Evolutionary conservation across 768 basidiomycete species (phyloP).

Genomic region (Tricholoma sp.): DNA sequence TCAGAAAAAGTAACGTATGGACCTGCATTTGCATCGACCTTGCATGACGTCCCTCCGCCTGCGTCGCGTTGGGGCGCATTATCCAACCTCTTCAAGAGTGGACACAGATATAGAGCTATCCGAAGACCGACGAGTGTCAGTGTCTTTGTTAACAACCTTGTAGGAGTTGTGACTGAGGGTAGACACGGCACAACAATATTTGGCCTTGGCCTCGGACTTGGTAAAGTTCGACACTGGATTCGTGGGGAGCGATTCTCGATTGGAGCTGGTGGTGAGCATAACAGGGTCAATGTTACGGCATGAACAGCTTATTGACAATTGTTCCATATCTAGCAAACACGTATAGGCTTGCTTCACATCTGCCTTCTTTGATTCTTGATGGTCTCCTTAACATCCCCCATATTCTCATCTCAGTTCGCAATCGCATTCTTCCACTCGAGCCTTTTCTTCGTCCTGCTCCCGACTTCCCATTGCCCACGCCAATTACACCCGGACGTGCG

Average conservation of each 20-base stretch:
- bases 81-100: constrained; percentile 30
- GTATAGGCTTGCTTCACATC: constrained; percentile 63
- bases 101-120: constrained; percentile 33
- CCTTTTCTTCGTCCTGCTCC: constrained; percentile 27
- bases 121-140: constrained; percentile 54
- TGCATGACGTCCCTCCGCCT: constrained; percentile 25
- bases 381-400: constrained; percentile 62
- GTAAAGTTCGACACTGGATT: constrained; percentile 49
- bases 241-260: constrained; percentile 66
- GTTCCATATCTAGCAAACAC: constrained; percentile 48
- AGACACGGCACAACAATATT: constrained; percentile 37
- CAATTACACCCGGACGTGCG: constrained; percentile 23
- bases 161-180: constrained; percentile 57
- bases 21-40: constrained; percentile 53
- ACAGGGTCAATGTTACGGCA: not conserved
- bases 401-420: constrained; percentile 55
- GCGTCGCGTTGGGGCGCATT: constrained; percentile 25
- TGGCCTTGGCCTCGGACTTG: constrained; percentile 41
- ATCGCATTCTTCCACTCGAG: constrained; percentile 50
- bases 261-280: constrained; percentile 68
- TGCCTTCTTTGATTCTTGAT: constrained; percentile 65
- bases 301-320: constrained; percentile 7
- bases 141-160: constrained; percentile 53
- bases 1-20: constrained; percentile 74
- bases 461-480: constrained; percentile 19